These are phyloP conservation scores for Trypanosoma conorhini DNA, from an alignment of 208 protist genomes.

Conservation along the genomic window DNA sequence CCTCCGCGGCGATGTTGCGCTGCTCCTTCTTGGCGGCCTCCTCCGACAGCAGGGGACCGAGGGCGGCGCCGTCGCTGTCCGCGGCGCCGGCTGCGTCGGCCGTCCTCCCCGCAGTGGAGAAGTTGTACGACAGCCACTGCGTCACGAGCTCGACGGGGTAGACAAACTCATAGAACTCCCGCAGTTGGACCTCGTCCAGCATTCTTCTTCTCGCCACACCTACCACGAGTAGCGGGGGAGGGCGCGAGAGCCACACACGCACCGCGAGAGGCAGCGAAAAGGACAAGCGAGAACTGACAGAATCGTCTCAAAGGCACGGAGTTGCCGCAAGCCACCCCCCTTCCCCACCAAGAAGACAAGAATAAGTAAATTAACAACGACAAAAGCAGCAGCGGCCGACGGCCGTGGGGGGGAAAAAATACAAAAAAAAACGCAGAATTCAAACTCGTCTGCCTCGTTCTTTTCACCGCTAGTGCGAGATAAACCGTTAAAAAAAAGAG, in stretches of 20 bases:
- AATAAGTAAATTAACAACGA: background rate
- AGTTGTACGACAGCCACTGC: constrained; percentile 76
- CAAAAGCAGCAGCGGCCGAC: background rate
- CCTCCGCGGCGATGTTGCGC: constrained; percentile 31
- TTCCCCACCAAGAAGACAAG: constrained; percentile 5
- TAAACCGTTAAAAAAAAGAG: too few species aligned
- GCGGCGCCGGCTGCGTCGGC: background rate
- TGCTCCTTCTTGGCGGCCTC: constrained; percentile 17
- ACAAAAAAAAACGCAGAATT: too few species aligned
- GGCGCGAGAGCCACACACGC: too few species aligned
- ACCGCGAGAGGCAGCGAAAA: background rate
- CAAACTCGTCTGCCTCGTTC: too few species aligned
- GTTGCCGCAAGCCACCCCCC: too few species aligned
- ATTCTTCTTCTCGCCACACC: constrained; percentile 15
- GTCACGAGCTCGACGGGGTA: constrained; percentile 83
- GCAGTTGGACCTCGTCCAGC: constrained; percentile 69
- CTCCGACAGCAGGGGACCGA: background rate
- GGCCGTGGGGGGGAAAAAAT: too few species aligned
- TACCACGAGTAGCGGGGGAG: background rate
- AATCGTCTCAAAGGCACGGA: constrained; percentile 1
- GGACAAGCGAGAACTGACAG: background rate
- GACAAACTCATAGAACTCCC: constrained; percentile 90
- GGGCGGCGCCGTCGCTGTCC: background rate
- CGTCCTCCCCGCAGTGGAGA: constrained; percentile 6
- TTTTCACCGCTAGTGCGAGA: too few species aligned